Conservation (phyloP, 1,139 yeast genomes). For the Yamadazyma aaseri region DNA sequence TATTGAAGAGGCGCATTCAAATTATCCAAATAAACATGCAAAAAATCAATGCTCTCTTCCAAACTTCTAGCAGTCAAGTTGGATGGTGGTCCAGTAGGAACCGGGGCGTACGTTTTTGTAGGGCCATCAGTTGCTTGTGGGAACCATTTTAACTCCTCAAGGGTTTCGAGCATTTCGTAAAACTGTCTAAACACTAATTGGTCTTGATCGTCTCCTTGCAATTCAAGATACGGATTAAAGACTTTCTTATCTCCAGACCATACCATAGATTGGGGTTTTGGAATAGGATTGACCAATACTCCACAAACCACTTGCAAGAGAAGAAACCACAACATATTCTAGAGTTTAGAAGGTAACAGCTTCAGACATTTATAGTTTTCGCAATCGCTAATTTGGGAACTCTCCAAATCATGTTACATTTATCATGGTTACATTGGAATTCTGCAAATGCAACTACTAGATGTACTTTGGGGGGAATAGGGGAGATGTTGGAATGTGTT, state of each 20-base stretch:
- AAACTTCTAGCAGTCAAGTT: not conserved
- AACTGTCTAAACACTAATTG: slow-evolving; percentile 19
- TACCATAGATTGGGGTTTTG: slow-evolving; percentile 11
- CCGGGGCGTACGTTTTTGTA: not conserved
- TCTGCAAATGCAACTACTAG: too few relatives aligned
- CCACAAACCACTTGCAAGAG: slow-evolving; percentile 1
- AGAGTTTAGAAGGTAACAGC: not conserved
- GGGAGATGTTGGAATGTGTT: too few relatives aligned
- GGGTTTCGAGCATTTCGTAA: slow-evolving; percentile 16
- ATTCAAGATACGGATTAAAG: slow-evolving; percentile 10
- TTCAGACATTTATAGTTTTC: not conserved
- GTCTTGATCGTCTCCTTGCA: slow-evolving; percentile 6
- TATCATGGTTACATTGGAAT: too few relatives aligned
- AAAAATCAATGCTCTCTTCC: too few relatives aligned
- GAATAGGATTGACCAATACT: slow-evolving; percentile 15
- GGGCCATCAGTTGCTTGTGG: slow-evolving; percentile 26
- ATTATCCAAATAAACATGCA: not conserved
- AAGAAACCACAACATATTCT: not conserved
- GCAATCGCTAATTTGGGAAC: too few relatives aligned
- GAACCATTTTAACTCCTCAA: slow-evolving; percentile 23
- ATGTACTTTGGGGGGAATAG: too few relatives aligned
- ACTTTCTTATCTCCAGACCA: slow-evolving; percentile 12
- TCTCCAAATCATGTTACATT: too few relatives aligned
- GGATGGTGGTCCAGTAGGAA: not conserved
- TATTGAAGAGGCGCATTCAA: slow-evolving; percentile 3